Percentiles rank a stretch among this genome's conserved stretches.
Conservation (phyloP, 2,329 filamentous ascomycete genomes). For the Xylaria sp. region DNA sequence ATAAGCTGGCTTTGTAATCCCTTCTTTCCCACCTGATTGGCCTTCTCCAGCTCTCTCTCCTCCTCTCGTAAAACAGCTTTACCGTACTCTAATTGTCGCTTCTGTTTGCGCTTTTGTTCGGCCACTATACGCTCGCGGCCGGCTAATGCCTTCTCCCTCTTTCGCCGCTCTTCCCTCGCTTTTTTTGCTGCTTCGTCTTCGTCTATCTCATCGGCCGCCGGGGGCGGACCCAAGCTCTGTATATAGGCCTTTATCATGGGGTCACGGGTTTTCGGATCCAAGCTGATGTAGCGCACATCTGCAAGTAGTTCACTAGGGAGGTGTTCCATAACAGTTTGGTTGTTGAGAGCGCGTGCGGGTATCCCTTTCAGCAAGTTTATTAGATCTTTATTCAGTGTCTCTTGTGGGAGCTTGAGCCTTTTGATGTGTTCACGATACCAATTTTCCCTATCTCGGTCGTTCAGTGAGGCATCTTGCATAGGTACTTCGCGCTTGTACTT, state of each 20-base stretch:
- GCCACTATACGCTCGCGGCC: slow-evolving; percentile 67
- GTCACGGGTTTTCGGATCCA: slow-evolving; percentile 66
- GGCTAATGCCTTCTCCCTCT: slow-evolving; percentile 69
- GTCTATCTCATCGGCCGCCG: slow-evolving; percentile 50
- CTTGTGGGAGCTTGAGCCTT: slow-evolving; percentile 68
- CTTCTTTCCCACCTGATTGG: slow-evolving; percentile 71
- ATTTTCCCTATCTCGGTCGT: slow-evolving; percentile 81
- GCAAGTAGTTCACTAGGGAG: slow-evolving; percentile 67
- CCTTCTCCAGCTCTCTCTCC: slow-evolving; percentile 70
- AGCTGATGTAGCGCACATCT: slow-evolving; percentile 73
- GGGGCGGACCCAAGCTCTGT: slow-evolving; percentile 64
- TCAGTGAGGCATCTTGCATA: slow-evolving; percentile 75
- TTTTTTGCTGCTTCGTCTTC: slow-evolving; percentile 59
- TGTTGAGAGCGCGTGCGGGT: slow-evolving; percentile 64
- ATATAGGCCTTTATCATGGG: slow-evolving; percentile 70
- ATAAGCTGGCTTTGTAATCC: slow-evolving; percentile 67
- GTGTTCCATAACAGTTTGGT: slow-evolving; percentile 58
- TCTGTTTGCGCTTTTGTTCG: slow-evolving; percentile 66
- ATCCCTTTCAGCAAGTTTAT: slow-evolving; percentile 67
- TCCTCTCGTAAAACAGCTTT: slow-evolving; percentile 68
- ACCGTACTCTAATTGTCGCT: slow-evolving; percentile 63
- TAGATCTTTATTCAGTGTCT: slow-evolving; percentile 73
- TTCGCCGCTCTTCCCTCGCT: slow-evolving; percentile 56
- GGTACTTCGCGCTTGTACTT: slow-evolving; percentile 83
- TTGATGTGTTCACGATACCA: slow-evolving; percentile 76